Evolutionary conservation across 805 yeast species (phyloP).

Genomic region (Schwanniomyces pseudopolymorphus): DNA sequence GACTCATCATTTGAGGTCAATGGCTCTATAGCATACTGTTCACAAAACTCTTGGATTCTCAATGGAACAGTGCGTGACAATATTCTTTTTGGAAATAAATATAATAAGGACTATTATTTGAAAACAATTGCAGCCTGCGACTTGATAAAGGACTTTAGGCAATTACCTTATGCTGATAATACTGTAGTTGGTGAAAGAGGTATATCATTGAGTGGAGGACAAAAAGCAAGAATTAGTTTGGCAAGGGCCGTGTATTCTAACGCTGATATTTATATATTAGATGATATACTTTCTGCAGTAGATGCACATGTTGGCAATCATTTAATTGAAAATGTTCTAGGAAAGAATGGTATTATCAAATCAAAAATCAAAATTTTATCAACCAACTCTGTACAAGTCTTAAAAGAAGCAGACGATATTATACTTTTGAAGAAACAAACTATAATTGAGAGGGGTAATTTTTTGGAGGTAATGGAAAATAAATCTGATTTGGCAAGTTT

Average conservation of each 20-base stretch:
- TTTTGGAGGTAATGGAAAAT: slow-evolving; percentile 33
- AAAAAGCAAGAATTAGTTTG: slow-evolving; percentile 40
- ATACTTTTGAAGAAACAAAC: slow-evolving; percentile 27
- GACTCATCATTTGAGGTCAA: slow-evolving; percentile 14
- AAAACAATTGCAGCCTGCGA: slow-evolving; percentile 38
- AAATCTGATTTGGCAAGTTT: slow-evolving; percentile 31
- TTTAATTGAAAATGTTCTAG: slow-evolving; percentile 29
- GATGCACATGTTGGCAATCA: slow-evolving; percentile 44
- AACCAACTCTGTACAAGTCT: slow-evolving; percentile 31
- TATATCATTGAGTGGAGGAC: slow-evolving; percentile 43
- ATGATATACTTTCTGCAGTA: slow-evolving; percentile 42
- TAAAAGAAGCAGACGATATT: slow-evolving; percentile 34
- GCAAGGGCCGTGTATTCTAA: slow-evolving; percentile 44
- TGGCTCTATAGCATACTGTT: slow-evolving; percentile 38
- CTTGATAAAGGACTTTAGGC: slow-evolving; percentile 30
- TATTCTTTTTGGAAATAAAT: slow-evolving; percentile 34
- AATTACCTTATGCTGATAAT: slow-evolving; percentile 39
- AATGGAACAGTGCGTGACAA: slow-evolving; percentile 41
- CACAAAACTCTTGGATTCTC: slow-evolving; percentile 43
- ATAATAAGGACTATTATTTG: slow-evolving; percentile 29
- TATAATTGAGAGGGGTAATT: slow-evolving; percentile 45
- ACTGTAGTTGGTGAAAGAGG: slow-evolving; percentile 47
- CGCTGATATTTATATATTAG: slow-evolving; percentile 38
- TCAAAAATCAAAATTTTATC: slow-evolving; percentile 37
- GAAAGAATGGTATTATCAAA: slow-evolving; percentile 29